Evolutionary conservation across 768 basidiomycete genomes (phyloP).

Genomic region (Lentinula sp.): DNA sequence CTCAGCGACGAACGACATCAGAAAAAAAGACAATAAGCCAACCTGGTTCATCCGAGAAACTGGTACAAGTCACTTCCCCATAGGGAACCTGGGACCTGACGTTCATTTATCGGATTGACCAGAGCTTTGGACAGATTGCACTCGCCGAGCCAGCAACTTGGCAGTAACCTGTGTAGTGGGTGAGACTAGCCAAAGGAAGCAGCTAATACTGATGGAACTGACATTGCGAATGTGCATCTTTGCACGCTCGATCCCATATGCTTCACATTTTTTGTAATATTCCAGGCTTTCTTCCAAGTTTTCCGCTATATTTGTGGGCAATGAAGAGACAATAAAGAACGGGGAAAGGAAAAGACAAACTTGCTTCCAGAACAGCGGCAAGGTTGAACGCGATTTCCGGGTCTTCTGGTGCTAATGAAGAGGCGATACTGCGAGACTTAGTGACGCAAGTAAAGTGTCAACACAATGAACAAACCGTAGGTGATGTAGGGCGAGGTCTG

Average conservation of each 20-base stretch:
- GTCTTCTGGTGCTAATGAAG: slow-evolving; percentile 81
- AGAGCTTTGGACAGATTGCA: slow-evolving; percentile 40
- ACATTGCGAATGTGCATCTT: slow-evolving; percentile 79
- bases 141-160: slow-evolving; percentile 63
- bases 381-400: slow-evolving; percentile 90
- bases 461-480: slow-evolving; percentile 47
- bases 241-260: slow-evolving; percentile 76
- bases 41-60: not conserved
- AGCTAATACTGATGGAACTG: slow-evolving; percentile 16
- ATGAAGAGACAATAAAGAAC: slow-evolving; percentile 28
- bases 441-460: slow-evolving; percentile 19
- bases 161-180: slow-evolving; percentile 58
- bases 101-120: slow-evolving; percentile 17
- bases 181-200: slow-evolving; percentile 13
- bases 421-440: slow-evolving; percentile 58
- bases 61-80: not conserved
- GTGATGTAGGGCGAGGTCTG: slow-evolving; percentile 84
- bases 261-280: slow-evolving; percentile 76
- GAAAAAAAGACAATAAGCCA: slow-evolving; percentile 8
- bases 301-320: slow-evolving; percentile 47
- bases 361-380: slow-evolving; percentile 85
- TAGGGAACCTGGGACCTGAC: not conserved
- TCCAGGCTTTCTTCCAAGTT: slow-evolving; percentile 74
- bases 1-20: not conserved
- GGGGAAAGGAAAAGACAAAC: slow-evolving; percentile 37